A percentile compares a stretch with the other conserved stretches of the same genome.
Conservation (phyloP, 345 rosid species). For the Pistacia atlantica region DNA sequence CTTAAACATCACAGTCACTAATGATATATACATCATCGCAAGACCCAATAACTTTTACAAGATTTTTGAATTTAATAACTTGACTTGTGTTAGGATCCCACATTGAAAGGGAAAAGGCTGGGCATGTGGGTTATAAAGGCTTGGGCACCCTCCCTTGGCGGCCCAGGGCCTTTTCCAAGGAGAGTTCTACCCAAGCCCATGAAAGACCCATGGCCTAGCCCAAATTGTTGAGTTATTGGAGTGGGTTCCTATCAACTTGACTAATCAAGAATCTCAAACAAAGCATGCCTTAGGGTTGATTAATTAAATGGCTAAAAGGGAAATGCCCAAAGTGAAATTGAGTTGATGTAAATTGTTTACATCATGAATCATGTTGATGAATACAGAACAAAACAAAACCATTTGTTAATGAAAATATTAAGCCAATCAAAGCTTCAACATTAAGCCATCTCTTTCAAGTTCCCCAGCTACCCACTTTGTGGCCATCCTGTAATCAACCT, state of each 20-base stretch:
- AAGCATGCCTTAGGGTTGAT: neutral
- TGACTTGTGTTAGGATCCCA: no score
- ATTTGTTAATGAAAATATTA: neutral
- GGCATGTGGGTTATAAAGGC: no score
- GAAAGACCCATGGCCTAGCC: no score
- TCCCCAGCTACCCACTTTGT: constrained; percentile 25
- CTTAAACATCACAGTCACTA: no score
- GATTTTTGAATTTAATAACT: neutral
- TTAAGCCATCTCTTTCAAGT: neutral
- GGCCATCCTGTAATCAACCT: neutral
- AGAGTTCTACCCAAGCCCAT: no score
- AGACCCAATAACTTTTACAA: neutral
- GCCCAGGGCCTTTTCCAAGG: no score
- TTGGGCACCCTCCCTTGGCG: no score
- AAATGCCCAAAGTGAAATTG: neutral
- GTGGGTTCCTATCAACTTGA: no score
- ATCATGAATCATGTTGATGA: neutral
- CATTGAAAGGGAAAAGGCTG: no score
- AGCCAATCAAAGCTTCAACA: neutral
- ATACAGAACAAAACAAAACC: no score
- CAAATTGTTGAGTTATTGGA: no score
- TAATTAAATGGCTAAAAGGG: neutral
- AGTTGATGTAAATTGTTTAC: neutral
- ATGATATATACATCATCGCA: neutral
- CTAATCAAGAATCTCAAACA: neutral